Percentiles rank a stretch among this genome's conserved stretches.
Conservation (phyloP, 2,329 filamentous ascomycete genomes). For the Hymenotorrendiella dingleyae region DNA sequence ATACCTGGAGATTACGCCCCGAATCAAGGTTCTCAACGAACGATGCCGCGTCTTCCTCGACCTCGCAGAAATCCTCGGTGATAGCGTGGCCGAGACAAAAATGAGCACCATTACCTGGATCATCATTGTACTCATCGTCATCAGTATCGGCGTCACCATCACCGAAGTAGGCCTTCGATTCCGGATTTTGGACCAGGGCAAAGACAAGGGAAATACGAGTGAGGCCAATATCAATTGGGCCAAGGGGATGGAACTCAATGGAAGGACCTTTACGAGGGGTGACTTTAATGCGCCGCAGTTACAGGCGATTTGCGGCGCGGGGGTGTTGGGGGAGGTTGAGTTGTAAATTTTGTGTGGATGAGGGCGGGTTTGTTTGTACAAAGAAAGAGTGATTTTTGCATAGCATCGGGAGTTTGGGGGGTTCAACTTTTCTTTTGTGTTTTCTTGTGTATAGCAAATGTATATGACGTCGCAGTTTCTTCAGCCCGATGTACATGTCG, state of each 20-base stretch:
- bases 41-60: constrained; percentile 95
- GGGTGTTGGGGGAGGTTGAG: constrained; percentile 19
- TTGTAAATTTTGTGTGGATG: constrained; percentile 1
- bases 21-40: constrained; percentile 95
- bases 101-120: constrained; percentile 98
- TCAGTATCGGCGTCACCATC: constrained; percentile 87
- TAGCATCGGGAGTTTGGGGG: no score
- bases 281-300: constrained; percentile 26
- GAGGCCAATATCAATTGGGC: background rate
- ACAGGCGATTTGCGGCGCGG: constrained; percentile 27
- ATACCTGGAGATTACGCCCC: constrained; percentile 94
- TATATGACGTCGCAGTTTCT: no score
- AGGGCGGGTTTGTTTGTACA: background rate
- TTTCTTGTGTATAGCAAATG: no score
- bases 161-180: constrained; percentile 86
- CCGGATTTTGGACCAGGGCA: constrained; percentile 52
- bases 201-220: constrained; percentile 8
- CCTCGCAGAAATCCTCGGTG: constrained; percentile 87
- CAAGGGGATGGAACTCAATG: background rate
- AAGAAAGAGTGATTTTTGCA: no score
- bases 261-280: constrained; percentile 23
- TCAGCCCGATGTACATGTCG: no score
- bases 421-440: no score
- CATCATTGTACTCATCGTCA: constrained; percentile 85
- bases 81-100: constrained; percentile 87